These are phyloP conservation scores for Colletotrichum sp. DNA, from an alignment of 2,329 filamentous ascomycete species.

Conservation along the genomic window DNA sequence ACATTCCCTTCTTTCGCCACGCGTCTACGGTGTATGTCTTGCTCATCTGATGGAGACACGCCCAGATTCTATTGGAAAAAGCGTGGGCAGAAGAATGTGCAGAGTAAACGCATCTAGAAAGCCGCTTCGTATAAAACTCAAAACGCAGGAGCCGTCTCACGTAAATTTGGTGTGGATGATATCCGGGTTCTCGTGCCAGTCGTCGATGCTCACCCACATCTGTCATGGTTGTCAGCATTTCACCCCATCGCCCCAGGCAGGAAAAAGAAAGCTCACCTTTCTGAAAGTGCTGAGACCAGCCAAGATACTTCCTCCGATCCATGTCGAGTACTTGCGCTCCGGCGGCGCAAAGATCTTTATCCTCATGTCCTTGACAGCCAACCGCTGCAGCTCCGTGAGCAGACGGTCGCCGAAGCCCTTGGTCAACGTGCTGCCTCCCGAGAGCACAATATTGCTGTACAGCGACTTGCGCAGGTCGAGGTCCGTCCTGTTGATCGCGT, in stretches of 20 bases:
- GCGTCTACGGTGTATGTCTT: background rate
- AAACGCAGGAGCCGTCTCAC: constrained; percentile 44
- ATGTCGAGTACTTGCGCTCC: constrained; percentile 97
- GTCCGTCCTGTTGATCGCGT: constrained; percentile 93
- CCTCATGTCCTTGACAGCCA: constrained; percentile 98
- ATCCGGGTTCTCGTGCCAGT: constrained; percentile 99
- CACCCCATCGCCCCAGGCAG: fast-evolving
- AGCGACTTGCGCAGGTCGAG: constrained; percentile 93
- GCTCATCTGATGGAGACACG: background rate
- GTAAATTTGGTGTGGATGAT: constrained; percentile 99
- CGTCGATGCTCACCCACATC: constrained; percentile 99
- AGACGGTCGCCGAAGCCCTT: constrained; percentile 96
- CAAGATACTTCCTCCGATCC: constrained; percentile 98
- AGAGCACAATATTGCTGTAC: constrained; percentile 96
- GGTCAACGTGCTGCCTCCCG: constrained; percentile 92
- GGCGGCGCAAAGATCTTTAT: constrained; percentile 99
- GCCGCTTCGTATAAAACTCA: background rate
- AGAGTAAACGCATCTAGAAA: background rate
- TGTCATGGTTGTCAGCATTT: constrained; percentile 38
- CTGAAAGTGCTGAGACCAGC: constrained; percentile 97
- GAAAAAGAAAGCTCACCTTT: constrained; percentile 67
- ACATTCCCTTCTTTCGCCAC: background rate
- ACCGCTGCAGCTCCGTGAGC: constrained; percentile 86
- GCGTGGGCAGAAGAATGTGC: background rate
- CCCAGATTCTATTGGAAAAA: background rate